These are phyloP conservation scores for Hibiscus mutabilis DNA, from an alignment of 345 rosid genomes.

Conservation along the genomic window DNA sequence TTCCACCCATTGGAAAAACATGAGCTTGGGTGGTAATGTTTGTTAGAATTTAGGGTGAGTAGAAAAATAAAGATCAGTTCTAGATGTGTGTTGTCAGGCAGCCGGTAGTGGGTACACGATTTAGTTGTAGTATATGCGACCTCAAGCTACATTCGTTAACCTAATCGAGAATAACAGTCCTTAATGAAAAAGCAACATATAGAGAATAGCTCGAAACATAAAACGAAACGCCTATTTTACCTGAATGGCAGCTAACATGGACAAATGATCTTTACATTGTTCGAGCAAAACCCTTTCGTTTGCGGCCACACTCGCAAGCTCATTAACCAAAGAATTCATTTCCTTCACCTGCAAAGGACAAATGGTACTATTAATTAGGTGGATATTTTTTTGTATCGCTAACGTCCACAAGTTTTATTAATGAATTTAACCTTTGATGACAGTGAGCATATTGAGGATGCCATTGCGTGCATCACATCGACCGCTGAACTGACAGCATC, in stretches of 20 bases:
- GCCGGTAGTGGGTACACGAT: constrained; percentile 37
- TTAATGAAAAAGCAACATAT: background rate
- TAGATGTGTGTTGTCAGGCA: constrained; percentile 61
- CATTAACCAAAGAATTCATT: constrained; percentile 50
- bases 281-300: constrained; percentile 63
- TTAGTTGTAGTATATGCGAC: constrained; percentile 72
- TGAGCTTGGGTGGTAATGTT: constrained; percentile 32
- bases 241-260: constrained; percentile 66
- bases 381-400: background rate
- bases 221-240: constrained; percentile 26
- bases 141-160: constrained; percentile 81
- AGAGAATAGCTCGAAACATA: background rate
- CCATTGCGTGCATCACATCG: constrained; percentile 82
- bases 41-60: constrained; percentile 48
- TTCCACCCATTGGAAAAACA: constrained; percentile 28
- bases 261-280: constrained; percentile 60
- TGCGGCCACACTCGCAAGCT: constrained; percentile 51
- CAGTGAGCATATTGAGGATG: constrained; percentile 55
- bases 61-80: constrained; percentile 60
- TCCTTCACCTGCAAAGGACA: constrained; percentile 54
- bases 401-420: background rate
- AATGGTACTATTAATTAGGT: background rate
- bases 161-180: constrained; percentile 27
- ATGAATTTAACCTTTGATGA: constrained; percentile 44
- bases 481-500: constrained; percentile 79